These are phyloP conservation scores for Penicillium sp. DNA, from an alignment of 2,329 filamentous ascomycete species.

Conservation along the genomic window DNA sequence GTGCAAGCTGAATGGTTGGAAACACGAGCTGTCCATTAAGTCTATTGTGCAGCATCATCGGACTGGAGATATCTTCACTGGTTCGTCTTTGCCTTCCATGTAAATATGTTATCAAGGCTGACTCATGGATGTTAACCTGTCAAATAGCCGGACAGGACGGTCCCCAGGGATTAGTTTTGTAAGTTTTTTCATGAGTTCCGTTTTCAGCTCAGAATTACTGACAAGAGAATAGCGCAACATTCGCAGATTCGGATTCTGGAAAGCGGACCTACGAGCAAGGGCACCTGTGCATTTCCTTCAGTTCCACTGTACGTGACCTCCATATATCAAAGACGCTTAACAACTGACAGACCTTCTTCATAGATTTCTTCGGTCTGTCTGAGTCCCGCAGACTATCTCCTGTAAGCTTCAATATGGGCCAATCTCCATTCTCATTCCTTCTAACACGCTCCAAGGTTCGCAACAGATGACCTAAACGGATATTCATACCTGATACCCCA, in stretches of 20 bases:
- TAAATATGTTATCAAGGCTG: background rate
- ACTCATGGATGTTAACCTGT: background rate
- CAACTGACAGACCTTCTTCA: background rate
- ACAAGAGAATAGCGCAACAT: conserved; percentile 30
- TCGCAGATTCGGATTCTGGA: conserved; percentile 26
- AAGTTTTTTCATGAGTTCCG: conserved; percentile 13
- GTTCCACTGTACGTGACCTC: conserved; percentile 6
- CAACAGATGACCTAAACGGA: conserved; percentile 37
- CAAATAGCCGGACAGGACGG: conserved; percentile 30
- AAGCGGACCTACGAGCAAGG: too few relatives aligned
- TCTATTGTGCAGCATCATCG: conserved; percentile 36
- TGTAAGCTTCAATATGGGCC: conserved; percentile 24
- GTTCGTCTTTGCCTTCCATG: background rate
- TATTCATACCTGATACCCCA: conserved; percentile 28
- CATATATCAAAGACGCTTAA: background rate
- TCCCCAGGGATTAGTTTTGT: conserved; percentile 35
- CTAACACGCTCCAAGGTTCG: conserved; percentile 30
- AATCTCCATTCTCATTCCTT: background rate
- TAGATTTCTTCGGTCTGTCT: conserved; percentile 40
- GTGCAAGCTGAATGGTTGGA: conserved; percentile 32
- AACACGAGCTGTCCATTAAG: conserved; percentile 28
- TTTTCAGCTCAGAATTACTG: background rate
- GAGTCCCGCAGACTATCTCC: conserved; percentile 35
- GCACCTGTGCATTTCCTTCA: too few relatives aligned
- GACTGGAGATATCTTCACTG: conserved; percentile 37